These are phyloP conservation scores for Fusarium protoensiforme DNA, from an alignment of 2,329 filamentous ascomycete genomes.

Conservation along the genomic window DNA sequence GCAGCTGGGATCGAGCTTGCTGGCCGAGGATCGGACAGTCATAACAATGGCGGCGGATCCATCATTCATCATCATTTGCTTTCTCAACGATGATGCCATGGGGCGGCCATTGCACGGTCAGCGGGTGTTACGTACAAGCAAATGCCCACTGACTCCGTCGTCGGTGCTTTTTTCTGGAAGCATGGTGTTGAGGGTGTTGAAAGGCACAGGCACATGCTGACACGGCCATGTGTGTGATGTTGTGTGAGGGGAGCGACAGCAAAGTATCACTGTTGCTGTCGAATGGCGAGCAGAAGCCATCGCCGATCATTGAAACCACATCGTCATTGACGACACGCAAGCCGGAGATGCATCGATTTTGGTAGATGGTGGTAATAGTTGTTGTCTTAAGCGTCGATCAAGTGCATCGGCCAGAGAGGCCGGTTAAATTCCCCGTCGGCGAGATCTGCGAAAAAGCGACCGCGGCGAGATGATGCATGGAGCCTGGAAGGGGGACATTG, in stretches of 20 bases:
- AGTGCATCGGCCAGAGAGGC: constrained; percentile 2
- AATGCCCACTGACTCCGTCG: constrained; percentile 7
- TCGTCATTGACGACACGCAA: constrained; percentile 26
- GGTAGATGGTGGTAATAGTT: constrained; percentile 5
- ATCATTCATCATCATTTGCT: background rate
- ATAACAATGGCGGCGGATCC: constrained; percentile 4
- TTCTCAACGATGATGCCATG: constrained; percentile 8
- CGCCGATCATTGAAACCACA: constrained; percentile 24
- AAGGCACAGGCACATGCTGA: constrained; percentile 27
- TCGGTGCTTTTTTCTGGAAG: constrained; percentile 13
- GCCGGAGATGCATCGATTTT: background rate
- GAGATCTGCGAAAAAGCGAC: constrained; percentile 36
- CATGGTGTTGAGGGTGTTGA: background rate
- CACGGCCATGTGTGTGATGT: constrained; percentile 3
- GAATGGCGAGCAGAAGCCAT: constrained; percentile 4
- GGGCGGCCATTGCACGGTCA: constrained; percentile 15
- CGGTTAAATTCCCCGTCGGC: constrained; percentile 31
- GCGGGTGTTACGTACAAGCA: constrained; percentile 33
- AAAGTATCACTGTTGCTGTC: constrained; percentile 1
- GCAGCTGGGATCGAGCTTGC: constrained; percentile 21
- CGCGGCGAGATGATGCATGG: constrained; percentile 19
- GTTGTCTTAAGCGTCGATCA: constrained; percentile 18
- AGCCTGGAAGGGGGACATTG: constrained; percentile 9
- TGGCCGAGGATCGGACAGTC: constrained; percentile 9
- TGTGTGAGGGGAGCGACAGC: constrained; percentile 22